Evolutionary conservation across 2,329 filamentous ascomycete genomes (phyloP).

Genomic region (Alternaria viburni): DNA sequence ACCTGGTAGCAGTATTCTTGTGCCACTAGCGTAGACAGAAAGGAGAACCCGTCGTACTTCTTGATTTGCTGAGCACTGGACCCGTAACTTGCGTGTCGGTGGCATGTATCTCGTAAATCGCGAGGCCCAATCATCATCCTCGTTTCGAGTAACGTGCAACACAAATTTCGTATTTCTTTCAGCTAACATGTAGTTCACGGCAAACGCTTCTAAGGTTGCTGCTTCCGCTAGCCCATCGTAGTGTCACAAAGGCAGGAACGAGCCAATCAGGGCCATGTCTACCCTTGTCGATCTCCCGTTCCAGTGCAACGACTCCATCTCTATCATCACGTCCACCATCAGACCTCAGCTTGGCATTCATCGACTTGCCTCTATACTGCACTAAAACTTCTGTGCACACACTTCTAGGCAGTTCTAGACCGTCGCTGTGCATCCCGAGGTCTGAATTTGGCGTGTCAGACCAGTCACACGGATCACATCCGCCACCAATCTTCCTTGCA

Average conservation of each 20-base stretch:
- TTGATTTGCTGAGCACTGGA: neutral
- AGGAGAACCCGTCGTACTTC: neutral
- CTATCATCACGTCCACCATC: neutral
- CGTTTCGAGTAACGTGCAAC: neutral
- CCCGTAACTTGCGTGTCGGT: neutral
- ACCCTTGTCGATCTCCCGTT: constrained; percentile 5
- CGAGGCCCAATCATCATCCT: neutral
- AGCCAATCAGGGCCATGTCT: constrained; percentile 1
- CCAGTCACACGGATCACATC: neutral
- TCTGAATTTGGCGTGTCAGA: neutral
- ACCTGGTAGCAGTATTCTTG: neutral
- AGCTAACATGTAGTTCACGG: neutral
- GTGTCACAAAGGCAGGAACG: neutral
- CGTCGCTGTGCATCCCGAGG: neutral
- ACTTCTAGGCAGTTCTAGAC: neutral
- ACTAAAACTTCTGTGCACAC: neutral
- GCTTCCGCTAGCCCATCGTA: neutral
- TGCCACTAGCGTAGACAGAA: neutral
- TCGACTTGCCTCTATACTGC: neutral
- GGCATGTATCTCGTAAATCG: neutral
- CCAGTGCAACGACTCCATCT: constrained; percentile 1
- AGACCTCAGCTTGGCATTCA: neutral
- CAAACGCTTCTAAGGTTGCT: neutral
- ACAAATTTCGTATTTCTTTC: neutral
- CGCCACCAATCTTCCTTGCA: neutral